A percentile compares a stretch with the other conserved stretches of the same genome.
phyloP scores from a whole-genome alignment of 2,329 filamentous ascomycete genomes.

The Xylaria sp. region DNA sequence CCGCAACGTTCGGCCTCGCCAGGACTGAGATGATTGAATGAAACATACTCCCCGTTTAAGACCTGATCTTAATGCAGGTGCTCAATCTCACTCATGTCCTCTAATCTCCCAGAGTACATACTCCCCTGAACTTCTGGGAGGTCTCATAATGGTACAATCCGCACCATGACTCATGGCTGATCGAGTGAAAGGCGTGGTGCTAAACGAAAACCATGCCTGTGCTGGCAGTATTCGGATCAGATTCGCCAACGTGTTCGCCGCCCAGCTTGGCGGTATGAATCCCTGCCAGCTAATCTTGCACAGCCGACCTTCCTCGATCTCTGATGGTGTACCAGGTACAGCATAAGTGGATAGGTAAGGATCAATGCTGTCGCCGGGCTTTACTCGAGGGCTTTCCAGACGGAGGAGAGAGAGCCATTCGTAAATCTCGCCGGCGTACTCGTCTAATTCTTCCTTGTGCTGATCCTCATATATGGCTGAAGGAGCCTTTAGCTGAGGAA shows the following conservation, averaged over 20 bases:
- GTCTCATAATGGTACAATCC: conserved; percentile 51
- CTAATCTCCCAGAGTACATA: conserved; percentile 58
- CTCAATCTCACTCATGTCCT: conserved; percentile 42
- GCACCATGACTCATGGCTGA: conserved; percentile 40
- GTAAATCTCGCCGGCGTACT: conserved; percentile 58
- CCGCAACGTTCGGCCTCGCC: conserved; percentile 58
- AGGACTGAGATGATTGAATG: conserved; percentile 40
- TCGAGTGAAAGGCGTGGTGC: conserved; percentile 46
- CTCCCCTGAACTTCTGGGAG: conserved; percentile 44
- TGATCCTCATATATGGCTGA: conserved; percentile 31
- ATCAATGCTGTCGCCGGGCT: conserved; percentile 55
- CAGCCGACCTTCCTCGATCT: conserved; percentile 31
- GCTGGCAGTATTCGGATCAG: conserved; percentile 40
- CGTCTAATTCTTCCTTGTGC: conserved; percentile 51
- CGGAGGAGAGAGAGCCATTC: conserved; percentile 71
- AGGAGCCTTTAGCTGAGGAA: conserved; percentile 34
- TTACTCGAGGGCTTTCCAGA: conserved; percentile 60
- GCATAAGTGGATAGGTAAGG: conserved; percentile 64
- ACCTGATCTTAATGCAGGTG: neutral
- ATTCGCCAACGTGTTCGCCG: conserved; percentile 43
- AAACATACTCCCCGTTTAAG: neutral
- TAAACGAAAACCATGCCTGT: conserved; percentile 52
- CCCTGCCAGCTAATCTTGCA: conserved; percentile 56
- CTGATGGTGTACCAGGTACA: conserved; percentile 41
- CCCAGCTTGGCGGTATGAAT: conserved; percentile 51